Percentiles rank a stretch among this genome's conserved stretches.
These are phyloP conservation scores for Erigeron canadensis DNA, from an alignment of 129 eudicot genomes.

Conservation along the genomic window DNA sequence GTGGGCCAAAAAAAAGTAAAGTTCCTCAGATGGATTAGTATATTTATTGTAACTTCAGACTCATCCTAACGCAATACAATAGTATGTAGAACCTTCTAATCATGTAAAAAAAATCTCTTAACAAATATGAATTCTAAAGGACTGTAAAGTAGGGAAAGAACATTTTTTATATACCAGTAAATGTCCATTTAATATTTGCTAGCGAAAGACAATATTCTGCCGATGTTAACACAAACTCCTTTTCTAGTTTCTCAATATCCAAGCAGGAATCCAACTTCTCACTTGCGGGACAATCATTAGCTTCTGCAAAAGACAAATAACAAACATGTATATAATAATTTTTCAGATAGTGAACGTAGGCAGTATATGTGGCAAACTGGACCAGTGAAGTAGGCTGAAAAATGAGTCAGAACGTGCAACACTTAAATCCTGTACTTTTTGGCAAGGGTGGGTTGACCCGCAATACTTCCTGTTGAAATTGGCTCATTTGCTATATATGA, in stretches of 20 bases:
- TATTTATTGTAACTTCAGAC: no score
- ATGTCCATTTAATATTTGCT: constrained; percentile 75
- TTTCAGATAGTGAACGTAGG: constrained; percentile 6
- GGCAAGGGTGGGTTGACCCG: not conserved
- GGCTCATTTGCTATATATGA: not conserved
- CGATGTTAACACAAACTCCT: constrained; percentile 81
- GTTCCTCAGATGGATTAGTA: no score
- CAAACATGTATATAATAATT: constrained; percentile 6
- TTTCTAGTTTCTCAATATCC: constrained; percentile 74
- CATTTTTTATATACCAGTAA: constrained; percentile 49
- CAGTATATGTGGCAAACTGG: not conserved
- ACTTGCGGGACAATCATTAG: constrained; percentile 41
- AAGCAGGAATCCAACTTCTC: constrained; percentile 50
- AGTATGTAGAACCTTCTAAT: no score
- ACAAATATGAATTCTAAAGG: no score
- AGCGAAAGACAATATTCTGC: constrained; percentile 83
- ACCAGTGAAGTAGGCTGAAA: not conserved
- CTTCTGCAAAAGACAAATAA: constrained; percentile 39
- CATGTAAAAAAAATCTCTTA: no score
- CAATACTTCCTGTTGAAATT: no score
- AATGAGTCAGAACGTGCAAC: not conserved
- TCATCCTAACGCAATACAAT: no score
- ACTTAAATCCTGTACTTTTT: not conserved
- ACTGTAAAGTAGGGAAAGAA: not conserved
- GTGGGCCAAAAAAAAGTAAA: no score